A percentile compares a stretch with the other conserved stretches of the same genome.
These are phyloP conservation scores for Cercospora sp. DNA, from an alignment of 2,329 filamentous ascomycete genomes.

Conservation along the genomic window DNA sequence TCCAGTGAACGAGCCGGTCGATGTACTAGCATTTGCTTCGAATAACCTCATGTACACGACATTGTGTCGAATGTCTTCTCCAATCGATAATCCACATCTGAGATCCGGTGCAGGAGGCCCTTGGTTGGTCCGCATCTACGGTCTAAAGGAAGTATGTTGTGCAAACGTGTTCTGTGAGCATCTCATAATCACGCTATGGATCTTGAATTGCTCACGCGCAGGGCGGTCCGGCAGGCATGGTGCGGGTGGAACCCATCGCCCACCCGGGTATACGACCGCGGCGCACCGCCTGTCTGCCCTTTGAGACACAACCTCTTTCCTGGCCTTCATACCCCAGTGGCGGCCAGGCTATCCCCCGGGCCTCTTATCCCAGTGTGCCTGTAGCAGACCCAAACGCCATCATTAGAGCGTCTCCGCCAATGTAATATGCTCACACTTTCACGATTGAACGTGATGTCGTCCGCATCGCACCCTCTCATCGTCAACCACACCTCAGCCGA, in stretches of 20 bases:
- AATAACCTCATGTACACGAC: not conserved
- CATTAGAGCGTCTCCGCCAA: slow-evolving; percentile 12
- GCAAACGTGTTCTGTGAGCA: not conserved
- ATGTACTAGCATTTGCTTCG: not conserved
- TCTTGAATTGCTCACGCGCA: not conserved
- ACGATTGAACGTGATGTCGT: slow-evolving; percentile 17
- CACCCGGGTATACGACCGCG: not conserved
- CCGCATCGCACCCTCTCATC: slow-evolving; percentile 10
- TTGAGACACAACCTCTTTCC: not conserved
- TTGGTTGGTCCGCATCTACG: not conserved
- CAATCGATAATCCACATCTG: not conserved
- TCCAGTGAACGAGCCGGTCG: not conserved
- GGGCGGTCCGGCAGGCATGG: not conserved
- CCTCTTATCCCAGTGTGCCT: slow-evolving; percentile 17
- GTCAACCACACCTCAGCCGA: slow-evolving; percentile 24
- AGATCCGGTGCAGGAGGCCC: not conserved
- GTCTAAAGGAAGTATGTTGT: not conserved
- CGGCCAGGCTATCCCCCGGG: slow-evolving; percentile 13
- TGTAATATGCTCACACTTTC: slow-evolving; percentile 24
- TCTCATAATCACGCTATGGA: not conserved
- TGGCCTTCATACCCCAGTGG: not conserved
- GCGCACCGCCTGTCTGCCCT: not conserved
- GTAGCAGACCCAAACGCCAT: slow-evolving; percentile 23
- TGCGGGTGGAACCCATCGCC: not conserved
- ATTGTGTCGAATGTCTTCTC: not conserved